These are phyloP conservation scores for Aureobasidium sp. DNA, from an alignment of 2,329 filamentous ascomycete genomes.

Conservation along the genomic window DNA sequence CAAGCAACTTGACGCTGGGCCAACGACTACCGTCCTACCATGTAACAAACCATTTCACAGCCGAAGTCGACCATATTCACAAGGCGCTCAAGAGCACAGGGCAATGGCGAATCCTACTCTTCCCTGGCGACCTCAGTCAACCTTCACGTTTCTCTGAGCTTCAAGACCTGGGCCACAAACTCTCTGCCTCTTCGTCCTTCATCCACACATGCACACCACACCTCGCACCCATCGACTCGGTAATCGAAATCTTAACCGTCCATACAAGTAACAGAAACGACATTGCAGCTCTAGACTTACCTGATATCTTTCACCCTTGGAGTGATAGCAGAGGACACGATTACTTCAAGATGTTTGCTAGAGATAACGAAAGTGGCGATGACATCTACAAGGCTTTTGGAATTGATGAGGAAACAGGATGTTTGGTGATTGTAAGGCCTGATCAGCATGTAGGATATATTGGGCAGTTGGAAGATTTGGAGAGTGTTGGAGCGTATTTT, in stretches of 20 bases:
- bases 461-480: background rate
- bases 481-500: background rate
- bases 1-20: background rate
- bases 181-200: background rate
- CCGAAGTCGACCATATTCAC: background rate
- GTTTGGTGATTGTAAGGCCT: background rate
- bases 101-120: background rate
- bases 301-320: background rate
- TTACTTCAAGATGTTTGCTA: background rate
- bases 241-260: background rate
- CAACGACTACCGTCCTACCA: background rate
- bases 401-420: background rate
- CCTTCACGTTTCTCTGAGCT: background rate
- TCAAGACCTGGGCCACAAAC: background rate
- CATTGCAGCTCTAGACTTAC: background rate
- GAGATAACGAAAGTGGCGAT: background rate
- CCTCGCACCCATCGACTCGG: background rate
- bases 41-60: slow-evolving; percentile 4
- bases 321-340: background rate
- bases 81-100: background rate
- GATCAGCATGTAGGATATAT: slow-evolving; percentile 1
- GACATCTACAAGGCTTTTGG: background rate
- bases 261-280: background rate
- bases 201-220: background rate
- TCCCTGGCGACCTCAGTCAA: background rate